Conservation (phyloP, 495 filamentous ascomycete species). For the Lindgomyces ingoldianus region DNA sequence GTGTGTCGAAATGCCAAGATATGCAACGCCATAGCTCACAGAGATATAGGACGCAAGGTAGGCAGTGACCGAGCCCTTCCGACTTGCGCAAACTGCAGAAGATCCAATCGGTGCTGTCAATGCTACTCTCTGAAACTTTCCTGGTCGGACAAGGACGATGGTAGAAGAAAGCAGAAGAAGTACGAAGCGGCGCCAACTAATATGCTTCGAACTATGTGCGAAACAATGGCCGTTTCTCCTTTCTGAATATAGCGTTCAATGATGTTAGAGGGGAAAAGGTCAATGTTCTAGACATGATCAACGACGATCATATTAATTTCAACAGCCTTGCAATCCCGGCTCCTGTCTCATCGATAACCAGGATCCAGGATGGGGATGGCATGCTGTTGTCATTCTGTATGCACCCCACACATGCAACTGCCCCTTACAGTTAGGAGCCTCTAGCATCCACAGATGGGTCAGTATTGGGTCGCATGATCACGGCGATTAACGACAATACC, state of each 20-base stretch:
- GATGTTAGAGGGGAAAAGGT: constrained; percentile 10
- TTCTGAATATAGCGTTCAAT: constrained; percentile 19
- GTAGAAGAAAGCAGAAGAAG: constrained; percentile 29
- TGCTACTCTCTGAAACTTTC: constrained; percentile 27
- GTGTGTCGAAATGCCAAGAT: neutral
- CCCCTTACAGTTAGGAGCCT: neutral
- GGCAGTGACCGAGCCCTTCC: constrained; percentile 23
- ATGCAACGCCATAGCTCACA: neutral
- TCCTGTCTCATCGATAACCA: neutral
- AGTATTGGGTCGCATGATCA: constrained; percentile 28
- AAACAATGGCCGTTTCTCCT: constrained; percentile 11
- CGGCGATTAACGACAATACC: constrained; percentile 24
- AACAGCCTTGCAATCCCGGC: neutral
- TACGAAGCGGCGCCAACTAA: neutral
- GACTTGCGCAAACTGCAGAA: constrained; percentile 20
- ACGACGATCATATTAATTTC: neutral
- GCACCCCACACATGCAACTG: neutral
- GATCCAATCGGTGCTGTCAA: constrained; percentile 20
- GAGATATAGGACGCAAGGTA: constrained; percentile 18
- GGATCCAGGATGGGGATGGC: constrained; percentile 6
- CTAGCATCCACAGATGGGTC: constrained; percentile 13
- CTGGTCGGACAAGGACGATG: constrained; percentile 29
- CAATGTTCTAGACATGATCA: constrained; percentile 10
- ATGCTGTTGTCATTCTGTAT: constrained; percentile 20
- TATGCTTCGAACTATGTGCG: constrained; percentile 1